Evolutionary conservation across 768 basidiomycete genomes (phyloP), one percentile per base, ranked within the genome.

Genomic region (Termitomyces heimii): DNA sequence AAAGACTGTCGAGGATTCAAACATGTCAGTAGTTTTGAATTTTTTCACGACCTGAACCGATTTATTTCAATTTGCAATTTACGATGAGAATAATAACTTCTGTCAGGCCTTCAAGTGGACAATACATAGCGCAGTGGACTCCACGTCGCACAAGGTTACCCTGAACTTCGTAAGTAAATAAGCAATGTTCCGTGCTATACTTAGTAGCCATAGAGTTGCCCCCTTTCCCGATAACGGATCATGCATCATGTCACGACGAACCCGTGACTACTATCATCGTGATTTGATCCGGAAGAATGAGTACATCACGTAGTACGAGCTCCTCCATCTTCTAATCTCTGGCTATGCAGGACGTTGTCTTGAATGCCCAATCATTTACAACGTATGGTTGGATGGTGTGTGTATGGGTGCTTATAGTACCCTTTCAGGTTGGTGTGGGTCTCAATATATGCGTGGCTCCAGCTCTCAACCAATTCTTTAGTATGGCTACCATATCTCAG

Each of bases 401-500:
- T 62, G 53, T 79, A n/a, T 91, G 89, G 89, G 73, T 89, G 13
- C 79, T 89, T 46, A 60, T 81, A 16, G 77, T 76, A 49, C 78
- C 85, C 10, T 89, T 90, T 65, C 80, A 80, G 72, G 78, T 76
- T 58, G 24, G 50, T 52, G 9, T 28, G 7, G 2, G 7, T n/a
- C 35, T 3, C 45, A 20, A 4, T 37, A 31, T 29, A 31, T 24
- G 18, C 26, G 16, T 45, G 22, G 22, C 52, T 51, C 20, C 49
- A 48, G n/a, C n/a, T 40, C 32, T 61, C 42, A 39, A n/a, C 16
- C 12, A 35, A 49, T 34, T 26, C 14, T 29, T 18, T 50, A 91
- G 82, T 92, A 92, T 73, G 94, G 94, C n/a, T 97, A 89, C 70
- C 92, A 96, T 69, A 91, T 94, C 42, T 90, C 93, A 1, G 87